These are phyloP conservation scores for Suillus americanus DNA, from an alignment of 768 basidiomycete species.

Conservation along the genomic window DNA sequence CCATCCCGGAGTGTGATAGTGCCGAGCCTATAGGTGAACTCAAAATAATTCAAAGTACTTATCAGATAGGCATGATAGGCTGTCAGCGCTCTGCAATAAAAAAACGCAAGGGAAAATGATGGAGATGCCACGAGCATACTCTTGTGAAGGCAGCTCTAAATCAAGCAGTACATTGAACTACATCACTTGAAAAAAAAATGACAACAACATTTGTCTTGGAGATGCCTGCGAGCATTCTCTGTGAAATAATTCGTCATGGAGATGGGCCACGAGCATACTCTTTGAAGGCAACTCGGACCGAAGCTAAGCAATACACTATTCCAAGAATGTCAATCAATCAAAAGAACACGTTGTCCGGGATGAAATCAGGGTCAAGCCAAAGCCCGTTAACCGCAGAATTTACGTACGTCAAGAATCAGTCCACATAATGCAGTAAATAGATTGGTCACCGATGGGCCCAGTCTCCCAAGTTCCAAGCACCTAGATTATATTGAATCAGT, in stretches of 20 bases:
- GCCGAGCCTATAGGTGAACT: background rate
- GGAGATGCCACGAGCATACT: background rate
- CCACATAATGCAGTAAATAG: background rate
- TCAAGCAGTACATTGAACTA: background rate
- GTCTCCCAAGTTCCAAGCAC: background rate
- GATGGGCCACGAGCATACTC: background rate
- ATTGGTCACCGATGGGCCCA: background rate
- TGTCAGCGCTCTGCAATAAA: background rate
- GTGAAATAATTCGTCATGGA: background rate
- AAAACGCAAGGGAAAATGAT: background rate
- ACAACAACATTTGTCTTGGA: background rate
- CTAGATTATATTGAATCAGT: constrained; percentile 8
- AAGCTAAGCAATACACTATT: background rate
- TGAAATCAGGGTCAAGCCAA: background rate
- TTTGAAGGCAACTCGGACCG: background rate
- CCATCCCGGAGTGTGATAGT: background rate
- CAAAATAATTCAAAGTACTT: background rate
- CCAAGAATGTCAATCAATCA: background rate
- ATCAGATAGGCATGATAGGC: background rate
- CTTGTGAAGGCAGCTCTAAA: background rate
- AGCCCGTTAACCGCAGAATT: background rate
- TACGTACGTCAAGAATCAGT: background rate
- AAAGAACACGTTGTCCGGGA: background rate
- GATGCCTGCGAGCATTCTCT: background rate
- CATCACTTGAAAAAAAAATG: background rate